Evolutionary conservation across 1,284 basidiomycete genomes (phyloP).

Genomic region (Puccinia novopanici): DNA sequence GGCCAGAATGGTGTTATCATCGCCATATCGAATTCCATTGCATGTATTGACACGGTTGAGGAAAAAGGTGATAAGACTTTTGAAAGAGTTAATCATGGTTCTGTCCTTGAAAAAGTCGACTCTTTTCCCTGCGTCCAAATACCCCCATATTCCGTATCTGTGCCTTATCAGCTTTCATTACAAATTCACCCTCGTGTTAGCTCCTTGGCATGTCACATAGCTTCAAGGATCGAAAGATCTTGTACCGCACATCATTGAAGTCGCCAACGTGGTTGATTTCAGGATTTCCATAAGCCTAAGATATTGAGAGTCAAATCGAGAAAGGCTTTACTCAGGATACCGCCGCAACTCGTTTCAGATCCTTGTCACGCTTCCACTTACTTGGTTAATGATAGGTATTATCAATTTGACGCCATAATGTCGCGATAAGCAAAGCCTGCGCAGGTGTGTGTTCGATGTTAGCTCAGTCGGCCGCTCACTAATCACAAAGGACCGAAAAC

Average conservation of each 20-base stretch:
- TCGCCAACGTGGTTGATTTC: constrained; percentile 27
- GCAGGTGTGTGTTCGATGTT: neutral
- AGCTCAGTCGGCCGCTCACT: neutral
- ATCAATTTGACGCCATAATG: constrained; percentile 43
- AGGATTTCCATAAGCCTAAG: constrained; percentile 34
- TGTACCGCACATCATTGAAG: constrained; percentile 31
- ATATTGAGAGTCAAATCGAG: neutral
- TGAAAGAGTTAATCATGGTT: constrained; percentile 27
- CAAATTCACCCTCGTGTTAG: neutral
- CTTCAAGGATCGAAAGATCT: neutral
- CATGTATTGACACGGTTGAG: constrained; percentile 36
- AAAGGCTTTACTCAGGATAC: neutral
- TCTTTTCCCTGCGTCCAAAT: constrained; percentile 7
- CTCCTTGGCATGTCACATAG: neutral
- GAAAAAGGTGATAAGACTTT: constrained; percentile 30
- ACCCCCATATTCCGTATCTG: constrained; percentile 39
- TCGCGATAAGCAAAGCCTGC: constrained; percentile 33
- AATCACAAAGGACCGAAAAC: neutral
- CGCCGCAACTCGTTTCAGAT: too few relatives aligned
- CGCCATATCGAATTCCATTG: constrained; percentile 40
- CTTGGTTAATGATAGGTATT: constrained; percentile 49
- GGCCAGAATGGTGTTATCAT: constrained; percentile 46
- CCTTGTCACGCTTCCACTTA: neutral
- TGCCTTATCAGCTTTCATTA: constrained; percentile 37
- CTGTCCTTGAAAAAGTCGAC: constrained; percentile 38